phyloP scores from a whole-genome alignment of 1,284 basidiomycete genomes.

The Bondarzewia mesenterica region DNA sequence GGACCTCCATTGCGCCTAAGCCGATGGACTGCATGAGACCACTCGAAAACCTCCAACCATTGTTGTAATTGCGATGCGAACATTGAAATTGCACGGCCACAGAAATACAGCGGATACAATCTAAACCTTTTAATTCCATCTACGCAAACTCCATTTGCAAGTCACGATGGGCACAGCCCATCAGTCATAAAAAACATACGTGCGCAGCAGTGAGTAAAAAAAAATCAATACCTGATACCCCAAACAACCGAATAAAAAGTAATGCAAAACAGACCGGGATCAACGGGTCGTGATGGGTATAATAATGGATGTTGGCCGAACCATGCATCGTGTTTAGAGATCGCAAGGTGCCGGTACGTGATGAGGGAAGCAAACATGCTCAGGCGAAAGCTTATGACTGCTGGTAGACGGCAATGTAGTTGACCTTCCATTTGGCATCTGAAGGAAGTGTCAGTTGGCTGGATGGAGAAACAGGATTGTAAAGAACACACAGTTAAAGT shows the following conservation, averaged over 20 bases:
- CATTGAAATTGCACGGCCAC: too few species aligned
- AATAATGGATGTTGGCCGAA: background rate
- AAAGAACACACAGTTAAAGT: slow-evolving; percentile 46
- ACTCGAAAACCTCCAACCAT: too few species aligned
- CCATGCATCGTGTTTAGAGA: background rate
- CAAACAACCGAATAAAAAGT: too few species aligned
- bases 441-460: background rate
- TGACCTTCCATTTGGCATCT: slow-evolving; percentile 24
- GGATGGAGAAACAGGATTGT: background rate
- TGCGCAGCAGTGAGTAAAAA: background rate
- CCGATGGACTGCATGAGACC: too few species aligned
- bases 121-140: too few species aligned
- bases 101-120: background rate
- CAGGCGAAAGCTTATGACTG: slow-evolving; percentile 1
- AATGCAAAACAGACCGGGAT: too few species aligned
- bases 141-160: background rate
- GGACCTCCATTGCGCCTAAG: too few species aligned
- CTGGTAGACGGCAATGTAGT: slow-evolving; percentile 28
- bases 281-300: too few species aligned
- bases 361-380: background rate
- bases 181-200: background rate
- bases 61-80: too few species aligned
- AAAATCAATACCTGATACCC: too few species aligned
- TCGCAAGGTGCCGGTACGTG: background rate
- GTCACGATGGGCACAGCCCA: background rate